phyloP scores from a whole-genome alignment of 2,329 filamentous ascomycete species.

The Pseudogymnoascus sp. region DNA sequence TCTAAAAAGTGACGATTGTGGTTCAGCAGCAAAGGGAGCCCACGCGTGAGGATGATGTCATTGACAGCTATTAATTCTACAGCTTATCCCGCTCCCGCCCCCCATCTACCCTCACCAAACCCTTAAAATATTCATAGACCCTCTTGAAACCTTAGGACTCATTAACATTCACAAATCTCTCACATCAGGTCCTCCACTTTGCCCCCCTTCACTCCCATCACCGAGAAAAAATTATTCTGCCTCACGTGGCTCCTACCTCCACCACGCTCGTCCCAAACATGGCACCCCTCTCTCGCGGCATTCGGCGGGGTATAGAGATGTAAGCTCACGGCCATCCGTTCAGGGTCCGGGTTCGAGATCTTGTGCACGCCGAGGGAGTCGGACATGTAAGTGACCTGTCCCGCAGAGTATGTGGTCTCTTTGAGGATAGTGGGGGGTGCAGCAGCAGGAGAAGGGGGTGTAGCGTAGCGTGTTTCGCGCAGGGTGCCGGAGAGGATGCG shows the following conservation, averaged over 20 bases:
- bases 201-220: conserved; percentile 12
- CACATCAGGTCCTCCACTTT: background rate
- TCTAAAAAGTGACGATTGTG: background rate
- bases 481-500: conserved; percentile 72
- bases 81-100: background rate
- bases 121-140: background rate
- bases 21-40: background rate
- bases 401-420: conserved; percentile 58
- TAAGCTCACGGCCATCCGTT: conserved; percentile 72
- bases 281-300: conserved; percentile 71
- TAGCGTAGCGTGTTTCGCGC: conserved; percentile 66
- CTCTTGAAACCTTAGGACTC: background rate
- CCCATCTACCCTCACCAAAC: background rate
- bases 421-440: conserved; percentile 55
- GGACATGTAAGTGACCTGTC: conserved; percentile 83
- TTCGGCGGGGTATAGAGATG: conserved; percentile 89
- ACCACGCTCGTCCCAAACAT: conserved; percentile 70
- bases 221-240: conserved; percentile 65
- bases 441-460: conserved; percentile 41
- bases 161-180: background rate
- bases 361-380: conserved; percentile 82
- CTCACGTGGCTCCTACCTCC: conserved; percentile 64
- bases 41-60: background rate
- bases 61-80: background rate
- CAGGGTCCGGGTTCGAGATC: conserved; percentile 63